Conservation (phyloP, 129 eudicot species). For the Chrysanthemum lavandulifolium region DNA sequence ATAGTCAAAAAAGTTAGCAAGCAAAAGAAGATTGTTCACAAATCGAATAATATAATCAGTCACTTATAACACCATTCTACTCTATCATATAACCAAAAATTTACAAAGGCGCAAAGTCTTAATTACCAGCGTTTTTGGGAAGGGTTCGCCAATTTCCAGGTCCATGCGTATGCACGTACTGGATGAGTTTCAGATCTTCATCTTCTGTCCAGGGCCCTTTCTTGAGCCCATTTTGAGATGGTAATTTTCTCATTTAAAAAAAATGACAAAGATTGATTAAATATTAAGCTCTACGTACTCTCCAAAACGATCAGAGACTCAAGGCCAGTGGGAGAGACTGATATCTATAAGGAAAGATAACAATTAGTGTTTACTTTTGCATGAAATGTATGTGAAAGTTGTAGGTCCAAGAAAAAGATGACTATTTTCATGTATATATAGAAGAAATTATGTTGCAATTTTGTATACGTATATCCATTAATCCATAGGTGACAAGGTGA, state of each 20-base stretch:
- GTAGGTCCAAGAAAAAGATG: conserved; percentile 20
- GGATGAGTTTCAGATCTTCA: conserved; percentile 60
- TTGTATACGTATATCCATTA: too few species aligned
- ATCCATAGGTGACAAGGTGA: too few species aligned
- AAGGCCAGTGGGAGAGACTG: background rate
- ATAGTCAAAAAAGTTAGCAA: too few species aligned
- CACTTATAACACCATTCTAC: too few species aligned
- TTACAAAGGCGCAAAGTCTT: background rate
- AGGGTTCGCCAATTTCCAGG: conserved; percentile 69
- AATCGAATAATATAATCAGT: background rate
- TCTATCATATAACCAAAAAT: background rate
- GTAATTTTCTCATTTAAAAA: conserved; percentile 52
- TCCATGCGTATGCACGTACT: conserved; percentile 45
- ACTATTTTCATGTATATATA: conserved; percentile 18
- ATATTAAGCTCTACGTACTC: conserved; percentile 8
- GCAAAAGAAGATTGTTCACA: too few species aligned
- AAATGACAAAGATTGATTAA: background rate
- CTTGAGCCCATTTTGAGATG: conserved; percentile 55
- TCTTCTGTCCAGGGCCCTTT: conserved; percentile 84
- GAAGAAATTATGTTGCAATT: conserved; percentile 12
- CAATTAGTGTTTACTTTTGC: background rate
- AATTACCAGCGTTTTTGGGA: conserved; percentile 57
- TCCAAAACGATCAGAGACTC: too few species aligned
- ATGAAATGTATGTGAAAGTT: conserved; percentile 19
- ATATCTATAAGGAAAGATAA: background rate